These are phyloP conservation scores for Fusarium sambucinum DNA, from an alignment of 2,329 filamentous ascomycete genomes.

Conservation along the genomic window DNA sequence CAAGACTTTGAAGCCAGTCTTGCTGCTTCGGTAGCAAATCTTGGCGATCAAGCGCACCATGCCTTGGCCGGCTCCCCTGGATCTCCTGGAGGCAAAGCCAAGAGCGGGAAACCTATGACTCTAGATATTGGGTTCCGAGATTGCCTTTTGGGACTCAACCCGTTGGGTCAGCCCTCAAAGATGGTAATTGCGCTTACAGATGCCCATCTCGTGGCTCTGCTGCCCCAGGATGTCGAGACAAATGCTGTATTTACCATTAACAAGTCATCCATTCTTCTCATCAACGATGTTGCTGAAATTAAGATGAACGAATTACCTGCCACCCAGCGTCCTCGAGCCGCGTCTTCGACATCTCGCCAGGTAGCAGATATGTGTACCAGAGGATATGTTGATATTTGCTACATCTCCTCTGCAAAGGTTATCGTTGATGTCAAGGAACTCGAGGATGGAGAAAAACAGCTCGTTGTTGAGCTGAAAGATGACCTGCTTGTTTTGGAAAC, in stretches of 20 bases:
- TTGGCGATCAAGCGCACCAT: conserved; percentile 73
- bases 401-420: conserved; percentile 84
- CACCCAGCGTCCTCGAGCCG: conserved; percentile 46
- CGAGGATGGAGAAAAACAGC: conserved; percentile 68
- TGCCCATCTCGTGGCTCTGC: conserved; percentile 74
- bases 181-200: conserved; percentile 83
- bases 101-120: conserved; percentile 68
- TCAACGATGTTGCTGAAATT: conserved; percentile 74
- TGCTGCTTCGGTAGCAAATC: conserved; percentile 81
- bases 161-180: conserved; percentile 79
- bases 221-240: conserved; percentile 74
- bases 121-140: conserved; percentile 83
- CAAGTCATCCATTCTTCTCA: conserved; percentile 85
- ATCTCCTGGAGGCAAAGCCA: conserved; percentile 46
- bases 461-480: conserved; percentile 86
- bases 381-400: conserved; percentile 89
- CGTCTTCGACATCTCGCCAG: conserved; percentile 60
- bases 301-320: conserved; percentile 22
- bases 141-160: conserved; percentile 87
- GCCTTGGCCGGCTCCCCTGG: conserved; percentile 53
- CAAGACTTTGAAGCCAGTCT: conserved; percentile 82
- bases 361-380: conserved; percentile 69
- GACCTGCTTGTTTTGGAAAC: conserved; percentile 92
- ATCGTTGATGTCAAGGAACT: conserved; percentile 69
- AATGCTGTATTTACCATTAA: conserved; percentile 75